Base-by-base conservation (phyloP, 352 stramenopile species). In the Phytophthora sojae region DNA sequence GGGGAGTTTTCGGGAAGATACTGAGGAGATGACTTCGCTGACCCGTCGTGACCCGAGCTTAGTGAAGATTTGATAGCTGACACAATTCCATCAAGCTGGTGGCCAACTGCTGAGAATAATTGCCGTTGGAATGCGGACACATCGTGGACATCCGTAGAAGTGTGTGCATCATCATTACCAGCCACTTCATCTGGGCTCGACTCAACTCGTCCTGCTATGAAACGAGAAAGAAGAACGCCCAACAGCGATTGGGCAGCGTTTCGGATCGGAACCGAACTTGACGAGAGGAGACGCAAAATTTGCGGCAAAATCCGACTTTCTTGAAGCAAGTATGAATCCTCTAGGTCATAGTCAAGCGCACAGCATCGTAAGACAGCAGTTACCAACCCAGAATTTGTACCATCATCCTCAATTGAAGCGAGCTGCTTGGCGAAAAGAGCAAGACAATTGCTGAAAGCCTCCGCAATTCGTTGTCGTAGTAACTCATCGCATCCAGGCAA, bases 311-410 rank as follows among this genome's bases (percentile, higher is more conserved):
- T 62, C 8, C 73, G 79, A 62, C 86, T 93, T 23, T 92, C 83
- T 14, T 91, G 74, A 1, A 95, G 67, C 8, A 95, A 72, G 54
- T 90, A 90, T 7, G 82, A 80, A 49, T 95, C 88, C 35, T 94
- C 86, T 7, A 89, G 58, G n/a, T 94, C 77, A 49, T 91, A 95
- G 50, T 95, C 88, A 15, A 94, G 77, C 23, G 76, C 82, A 14
- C 85, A 85, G 0, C 76, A 68, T 53, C 88, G 90, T 15, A 94
- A 71, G 7, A 91, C 61, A 8, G 69, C 69, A 50, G 86, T 74
- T 19, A 88, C 75, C 21, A 89, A 55, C 44, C 68, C 55, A 29
- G 72, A 77, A 53, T 55, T 59, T 44, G 53, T 52, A 15, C 56
- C 56, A 55, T 83, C 69, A n/a, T 69, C 59, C 9, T 56, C 55